phyloP scores from a whole-genome alignment of 495 filamentous ascomycete genomes.

The Penicillium arizonense region DNA sequence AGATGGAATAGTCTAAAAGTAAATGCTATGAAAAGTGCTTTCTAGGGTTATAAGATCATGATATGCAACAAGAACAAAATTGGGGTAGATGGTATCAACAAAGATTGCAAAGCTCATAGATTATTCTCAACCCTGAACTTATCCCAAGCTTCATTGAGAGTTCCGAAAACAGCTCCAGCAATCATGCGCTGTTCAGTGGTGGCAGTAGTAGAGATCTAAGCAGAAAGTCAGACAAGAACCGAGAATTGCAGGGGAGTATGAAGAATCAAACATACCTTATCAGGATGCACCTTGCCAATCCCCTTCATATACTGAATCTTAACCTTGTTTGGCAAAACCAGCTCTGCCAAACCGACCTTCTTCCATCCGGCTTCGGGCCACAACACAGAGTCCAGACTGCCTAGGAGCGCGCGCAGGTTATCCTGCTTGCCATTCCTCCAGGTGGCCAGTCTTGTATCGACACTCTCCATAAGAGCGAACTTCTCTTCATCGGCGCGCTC shows the following conservation, averaged over 20 bases:
- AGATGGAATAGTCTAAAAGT: not conserved
- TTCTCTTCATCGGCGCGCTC: constrained; percentile 88
- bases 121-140: constrained; percentile 92
- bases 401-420: constrained; percentile 83
- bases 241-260: not conserved
- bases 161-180: constrained; percentile 83
- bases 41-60: constrained; percentile 5
- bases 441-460: constrained; percentile 69
- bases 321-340: constrained; percentile 86
- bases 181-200: constrained; percentile 96
- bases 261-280: constrained; percentile 70
- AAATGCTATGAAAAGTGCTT: not conserved
- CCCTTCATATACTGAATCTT: constrained; percentile 99
- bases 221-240: constrained; percentile 1
- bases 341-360: constrained; percentile 89
- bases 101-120: constrained; percentile 22
- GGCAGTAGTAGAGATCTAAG: constrained; percentile 77
- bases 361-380: constrained; percentile 95
- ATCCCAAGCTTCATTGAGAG: constrained; percentile 97
- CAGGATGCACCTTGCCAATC: constrained; percentile 96
- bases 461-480: constrained; percentile 79
- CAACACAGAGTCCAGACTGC: constrained; percentile 84
- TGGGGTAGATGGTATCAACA: constrained; percentile 3
- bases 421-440: constrained; percentile 91
- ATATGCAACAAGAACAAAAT: constrained; percentile 6